phyloP scores from a whole-genome alignment of 75 land plant species.

The Pinus taeda region DNA sequence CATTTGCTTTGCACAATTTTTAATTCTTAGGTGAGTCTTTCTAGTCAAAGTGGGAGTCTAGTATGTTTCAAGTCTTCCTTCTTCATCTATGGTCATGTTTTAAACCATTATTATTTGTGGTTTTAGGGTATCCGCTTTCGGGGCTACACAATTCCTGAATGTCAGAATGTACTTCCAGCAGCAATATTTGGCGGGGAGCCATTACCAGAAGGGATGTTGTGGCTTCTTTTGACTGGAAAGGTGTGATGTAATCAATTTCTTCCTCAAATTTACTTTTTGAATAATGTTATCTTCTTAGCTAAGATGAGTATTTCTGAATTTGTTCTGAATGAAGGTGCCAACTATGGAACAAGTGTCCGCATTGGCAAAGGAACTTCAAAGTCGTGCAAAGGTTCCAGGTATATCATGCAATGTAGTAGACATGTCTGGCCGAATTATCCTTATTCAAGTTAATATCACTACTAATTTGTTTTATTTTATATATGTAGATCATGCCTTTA shows the following conservation, averaged over 20 bases:
- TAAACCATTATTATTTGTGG: neutral
- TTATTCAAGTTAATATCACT: neutral
- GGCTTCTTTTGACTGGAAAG: constrained; percentile 97
- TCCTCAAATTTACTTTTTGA: neutral
- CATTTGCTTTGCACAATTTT: neutral
- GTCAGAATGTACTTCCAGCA: constrained; percentile 84
- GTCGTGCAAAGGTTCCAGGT: constrained; percentile 82
- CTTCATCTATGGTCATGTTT: neutral
- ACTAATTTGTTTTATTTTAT: constrained; percentile 7
- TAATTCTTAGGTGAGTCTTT: neutral
- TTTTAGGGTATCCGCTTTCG: constrained; percentile 92
- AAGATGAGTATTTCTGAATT: neutral
- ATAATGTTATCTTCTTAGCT: neutral
- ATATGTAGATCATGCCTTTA: constrained; percentile 82
- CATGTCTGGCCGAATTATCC: neutral
- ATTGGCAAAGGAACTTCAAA: constrained; percentile 67
- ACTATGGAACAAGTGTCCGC: constrained; percentile 80
- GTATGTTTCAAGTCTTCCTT: neutral
- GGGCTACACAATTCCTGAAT: constrained; percentile 91
- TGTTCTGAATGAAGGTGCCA: constrained; percentile 56
- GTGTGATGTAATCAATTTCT: constrained; percentile 12
- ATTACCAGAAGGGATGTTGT: constrained; percentile 92
- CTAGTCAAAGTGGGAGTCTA: neutral
- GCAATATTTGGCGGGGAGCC: constrained; percentile 85
- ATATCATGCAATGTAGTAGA: neutral